Evolutionary conservation across 2,329 filamentous ascomycete species (phyloP), one percentile per base, ranked within the genome.

Genomic region (Talaromyces sp.): DNA sequence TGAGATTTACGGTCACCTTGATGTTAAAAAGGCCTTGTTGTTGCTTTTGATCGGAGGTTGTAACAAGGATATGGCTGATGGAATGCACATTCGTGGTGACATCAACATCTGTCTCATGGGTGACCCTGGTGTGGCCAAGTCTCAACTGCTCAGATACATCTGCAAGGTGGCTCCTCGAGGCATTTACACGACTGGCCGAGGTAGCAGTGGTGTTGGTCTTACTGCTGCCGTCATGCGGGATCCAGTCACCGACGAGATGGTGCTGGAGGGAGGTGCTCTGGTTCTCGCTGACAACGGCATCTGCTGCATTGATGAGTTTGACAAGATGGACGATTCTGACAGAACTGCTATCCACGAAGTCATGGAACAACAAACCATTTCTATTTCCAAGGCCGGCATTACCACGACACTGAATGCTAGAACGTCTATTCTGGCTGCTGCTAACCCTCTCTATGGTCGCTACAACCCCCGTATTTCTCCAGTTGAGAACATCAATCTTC

Each of bases 21-120:
- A 99, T 74, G 95, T 99, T 57, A 99, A 99, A 82, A 99, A 99
- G 77, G 95, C 95, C 1, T 85, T 99, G 13, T 84, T 99, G n/a
- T 83, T 99, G 5, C 87, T 98, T 32, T 85, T 99, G 36, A 96
- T 99, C 66, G 95, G 95, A 64, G 95, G 95, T 80, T 93, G 97
- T 1, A 95, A 88, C 4, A 99, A 99, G 77, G 89, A 95, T 71
- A 96, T 98, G 85, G 92, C 92, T 58, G 95, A 99, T 71, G 95
- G 95, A 63, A 98, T 99, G 95, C 90, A 92, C 71, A 99, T 99
- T 73, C 92, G 95, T 83, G 95, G 95, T 70, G 95, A 99, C 72
- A 96, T 99, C 81, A 99, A 99, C 78, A 89, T 99, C 65, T 98
- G 95, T 75, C 80, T 99, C 71, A 99, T 99, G 95, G 95, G 95